Percentiles rank a stretch among this genome's conserved stretches.
Evolutionary conservation across 179 eudicot species (phyloP).

Genomic region (Kewa caespitosa): DNA sequence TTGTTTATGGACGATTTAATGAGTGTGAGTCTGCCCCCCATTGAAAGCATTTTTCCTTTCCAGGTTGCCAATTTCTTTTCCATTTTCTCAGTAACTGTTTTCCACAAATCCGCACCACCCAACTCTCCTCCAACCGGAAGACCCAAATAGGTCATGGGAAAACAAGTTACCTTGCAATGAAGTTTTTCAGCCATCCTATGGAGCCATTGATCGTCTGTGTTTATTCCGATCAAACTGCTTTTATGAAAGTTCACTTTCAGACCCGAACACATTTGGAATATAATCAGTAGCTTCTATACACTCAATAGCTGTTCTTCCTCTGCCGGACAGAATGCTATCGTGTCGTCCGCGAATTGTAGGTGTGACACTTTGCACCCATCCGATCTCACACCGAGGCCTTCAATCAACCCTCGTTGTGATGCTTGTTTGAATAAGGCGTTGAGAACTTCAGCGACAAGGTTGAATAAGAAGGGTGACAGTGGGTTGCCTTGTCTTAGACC

Average conservation of each 20-base stretch:
- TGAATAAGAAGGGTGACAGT: neutral
- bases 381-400: neutral
- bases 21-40: neutral
- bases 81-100: neutral
- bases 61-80: neutral
- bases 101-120: neutral
- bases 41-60: neutral
- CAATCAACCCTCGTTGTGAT: neutral
- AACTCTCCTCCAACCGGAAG: neutral
- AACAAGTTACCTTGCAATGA: neutral
- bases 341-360: neutral
- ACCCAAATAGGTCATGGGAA: too few species aligned
- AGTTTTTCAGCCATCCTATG: neutral
- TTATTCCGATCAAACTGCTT: neutral
- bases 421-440: neutral
- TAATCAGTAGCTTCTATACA: neutral
- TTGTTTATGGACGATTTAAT: neutral
- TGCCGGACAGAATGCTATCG: neutral
- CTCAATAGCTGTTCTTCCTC: neutral
- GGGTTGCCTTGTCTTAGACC: neutral
- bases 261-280: neutral
- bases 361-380: neutral
- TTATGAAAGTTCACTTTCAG: neutral
- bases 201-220: neutral
- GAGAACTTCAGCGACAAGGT: neutral